Percentiles rank a stretch among this genome's conserved stretches.
phyloP scores from a whole-genome alignment of 805 yeast genomes.

The Saccharomycopsis lassenensis region DNA sequence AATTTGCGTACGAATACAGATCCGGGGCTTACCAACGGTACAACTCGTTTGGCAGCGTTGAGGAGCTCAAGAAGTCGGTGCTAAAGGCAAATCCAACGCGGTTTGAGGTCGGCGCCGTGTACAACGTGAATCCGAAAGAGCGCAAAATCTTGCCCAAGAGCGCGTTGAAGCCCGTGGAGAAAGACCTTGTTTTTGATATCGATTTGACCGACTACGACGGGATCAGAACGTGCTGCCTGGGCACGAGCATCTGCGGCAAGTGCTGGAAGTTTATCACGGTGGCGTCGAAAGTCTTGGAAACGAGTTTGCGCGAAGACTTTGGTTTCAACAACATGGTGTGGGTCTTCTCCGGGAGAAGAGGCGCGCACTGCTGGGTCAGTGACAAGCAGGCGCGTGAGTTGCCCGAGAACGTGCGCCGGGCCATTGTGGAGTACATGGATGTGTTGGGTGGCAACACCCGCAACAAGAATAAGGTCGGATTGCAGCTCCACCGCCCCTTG shows the following conservation, averaged over 20 bases:
- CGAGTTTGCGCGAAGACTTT: constrained; percentile 72
- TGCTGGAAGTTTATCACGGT: constrained; percentile 92
- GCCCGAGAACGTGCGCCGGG: constrained; percentile 62
- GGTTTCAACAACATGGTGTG: constrained; percentile 80
- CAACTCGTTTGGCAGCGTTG: constrained; percentile 55
- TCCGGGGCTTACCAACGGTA: constrained; percentile 88
- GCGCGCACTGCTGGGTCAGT: constrained; percentile 97
- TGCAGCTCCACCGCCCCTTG: constrained; percentile 61
- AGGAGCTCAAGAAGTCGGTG: constrained; percentile 72
- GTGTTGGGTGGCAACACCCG: constrained; percentile 39
- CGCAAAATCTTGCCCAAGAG: constrained; percentile 65
- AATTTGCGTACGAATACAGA: constrained; percentile 83
- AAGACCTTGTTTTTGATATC: constrained; percentile 91
- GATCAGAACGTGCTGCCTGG: constrained; percentile 85
- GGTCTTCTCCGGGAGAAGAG: constrained; percentile 98
- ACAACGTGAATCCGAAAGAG: constrained; percentile 77
- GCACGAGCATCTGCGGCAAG: constrained; percentile 71
- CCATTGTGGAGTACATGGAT: constrained; percentile 77
- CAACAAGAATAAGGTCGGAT: constrained; percentile 34
- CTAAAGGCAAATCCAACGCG: constrained; percentile 70
- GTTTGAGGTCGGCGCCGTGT: constrained; percentile 92
- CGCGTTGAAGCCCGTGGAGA: constrained; percentile 68
- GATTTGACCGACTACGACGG: constrained; percentile 96
- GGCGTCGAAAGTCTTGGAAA: constrained; percentile 66
- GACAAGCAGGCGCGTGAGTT: constrained; percentile 69